phyloP scores from a whole-genome alignment of 2,329 filamentous ascomycete species.

The Ilyonectria mors-panacis region DNA sequence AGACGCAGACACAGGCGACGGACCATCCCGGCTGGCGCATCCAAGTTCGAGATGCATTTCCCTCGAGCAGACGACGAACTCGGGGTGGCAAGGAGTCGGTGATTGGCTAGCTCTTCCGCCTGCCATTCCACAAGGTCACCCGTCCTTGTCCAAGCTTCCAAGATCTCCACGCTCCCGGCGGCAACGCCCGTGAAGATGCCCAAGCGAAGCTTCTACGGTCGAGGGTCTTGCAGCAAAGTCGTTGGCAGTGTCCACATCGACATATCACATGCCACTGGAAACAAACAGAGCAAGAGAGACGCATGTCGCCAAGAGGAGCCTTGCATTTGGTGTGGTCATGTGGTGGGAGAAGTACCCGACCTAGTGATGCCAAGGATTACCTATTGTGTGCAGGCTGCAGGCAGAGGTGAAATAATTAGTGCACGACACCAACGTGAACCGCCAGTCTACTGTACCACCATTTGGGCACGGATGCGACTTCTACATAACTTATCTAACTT shows the following conservation, averaged over 20 bases:
- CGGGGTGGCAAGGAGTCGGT: neutral
- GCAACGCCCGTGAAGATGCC: neutral
- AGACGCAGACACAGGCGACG: neutral
- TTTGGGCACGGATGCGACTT: neutral
- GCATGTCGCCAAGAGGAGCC: neutral
- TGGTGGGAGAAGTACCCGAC: neutral
- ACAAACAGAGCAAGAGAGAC: neutral
- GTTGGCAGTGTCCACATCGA: neutral
- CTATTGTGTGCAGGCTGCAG: neutral
- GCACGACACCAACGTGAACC: neutral
- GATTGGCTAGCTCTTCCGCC: neutral
- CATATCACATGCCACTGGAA: neutral
- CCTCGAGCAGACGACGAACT: neutral
- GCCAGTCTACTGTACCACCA: neutral
- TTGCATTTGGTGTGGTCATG: neutral
- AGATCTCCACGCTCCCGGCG: neutral
- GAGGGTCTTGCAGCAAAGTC: neutral
- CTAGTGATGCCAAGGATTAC: neutral
- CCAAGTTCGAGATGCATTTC: neutral
- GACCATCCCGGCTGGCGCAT: neutral
- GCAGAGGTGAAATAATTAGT: neutral
- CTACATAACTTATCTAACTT: neutral
- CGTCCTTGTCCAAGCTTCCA: neutral
- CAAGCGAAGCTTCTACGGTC: neutral
- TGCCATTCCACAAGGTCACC: neutral